Evolutionary conservation across 75 land plant genomes (phyloP), one percentile per base, ranked within the genome.

Genomic region (Larix kaempferi): DNA sequence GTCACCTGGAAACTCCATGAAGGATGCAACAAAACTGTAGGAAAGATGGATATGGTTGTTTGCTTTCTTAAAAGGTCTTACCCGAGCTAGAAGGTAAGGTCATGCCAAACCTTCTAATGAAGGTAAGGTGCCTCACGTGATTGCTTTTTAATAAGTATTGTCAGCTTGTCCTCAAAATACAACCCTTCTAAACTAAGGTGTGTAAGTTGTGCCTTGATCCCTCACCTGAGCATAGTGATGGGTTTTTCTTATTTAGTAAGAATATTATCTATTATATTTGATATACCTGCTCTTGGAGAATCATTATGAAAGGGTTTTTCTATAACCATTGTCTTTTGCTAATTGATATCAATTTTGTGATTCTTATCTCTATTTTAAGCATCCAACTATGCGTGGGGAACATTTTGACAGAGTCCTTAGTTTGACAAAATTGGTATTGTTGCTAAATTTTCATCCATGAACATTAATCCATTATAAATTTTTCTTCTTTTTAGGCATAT

Each of bases 401-500:
- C 7, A 25, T 19, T 65, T 39, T 16, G 35, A 16, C 69, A 65
- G 69, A 65, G 6, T 4, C 17, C 21, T 29, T 7, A 19, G 35
- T 11, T 1, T 33, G 35, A 19, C 39, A 65, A 29, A 65, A 19
- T 8, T 10, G 19, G 16, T 41, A 35, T 14, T 67, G 10, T 17
- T 39, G 19, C 29, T 41, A 6, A 6, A 39, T 27, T 35, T 17
- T 2, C 8, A 37, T 37, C 39, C 22, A 33, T 44, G 71, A 67
- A 33, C 19, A 37, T 67, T 37, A 37, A 37, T 67, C 44, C 71
- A 35, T 69, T 3, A 19, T 21, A 37, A 41, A 21, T 19, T 39
- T 39, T 8, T 22, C 52, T 44, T 78, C 71, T 59, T 62, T 29
- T 0, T 78, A 93, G 95, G 95, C 95, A 54, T 91, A 93, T 74